Conservation (phyloP, 2,329 filamentous ascomycete genomes). For the Didymosphaeria variabile region DNA sequence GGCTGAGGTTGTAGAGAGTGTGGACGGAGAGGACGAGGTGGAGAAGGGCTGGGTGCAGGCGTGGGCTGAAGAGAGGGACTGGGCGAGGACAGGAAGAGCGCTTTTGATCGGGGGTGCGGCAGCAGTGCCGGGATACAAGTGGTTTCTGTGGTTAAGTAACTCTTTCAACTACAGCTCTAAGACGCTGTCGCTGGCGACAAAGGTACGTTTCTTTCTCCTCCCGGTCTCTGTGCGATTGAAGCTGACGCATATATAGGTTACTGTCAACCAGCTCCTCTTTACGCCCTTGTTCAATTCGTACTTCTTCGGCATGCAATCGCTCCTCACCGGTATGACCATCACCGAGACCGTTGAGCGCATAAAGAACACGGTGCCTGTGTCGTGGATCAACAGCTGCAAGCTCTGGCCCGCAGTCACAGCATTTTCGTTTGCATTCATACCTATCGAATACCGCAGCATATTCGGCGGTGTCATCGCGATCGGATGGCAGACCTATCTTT, state of each 20-base stretch:
- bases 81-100: slow-evolving; percentile 71
- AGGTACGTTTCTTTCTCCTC: slow-evolving; percentile 51
- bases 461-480: slow-evolving; percentile 81
- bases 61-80: slow-evolving; percentile 56
- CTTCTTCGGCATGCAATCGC: slow-evolving; percentile 61
- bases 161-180: slow-evolving; percentile 86
- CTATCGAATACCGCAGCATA: slow-evolving; percentile 79
- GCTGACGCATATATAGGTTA: slow-evolving; percentile 57
- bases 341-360: slow-evolving; percentile 75
- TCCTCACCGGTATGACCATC: slow-evolving; percentile 67
- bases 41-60: slow-evolving; percentile 49
- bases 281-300: slow-evolving; percentile 70
- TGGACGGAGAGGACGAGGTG: slow-evolving; percentile 26
- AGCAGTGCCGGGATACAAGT: slow-evolving; percentile 81
- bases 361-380: slow-evolving; percentile 77
- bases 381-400: slow-evolving; percentile 81
- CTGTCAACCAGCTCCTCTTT: slow-evolving; percentile 81
- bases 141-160: slow-evolving; percentile 81
- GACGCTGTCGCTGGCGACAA: slow-evolving; percentile 73
- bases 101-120: slow-evolving; percentile 76
- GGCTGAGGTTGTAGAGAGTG: slow-evolving; percentile 6
- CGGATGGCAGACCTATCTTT: slow-evolving; percentile 92
- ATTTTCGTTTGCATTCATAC: slow-evolving; percentile 85
- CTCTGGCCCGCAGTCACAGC: slow-evolving; percentile 89
- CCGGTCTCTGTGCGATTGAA: not conserved